Evolutionary conservation across 2,329 filamentous ascomycete genomes (phyloP), one percentile per base, ranked within the genome.

Genomic region (Phaeoacremonium minimum): DNA sequence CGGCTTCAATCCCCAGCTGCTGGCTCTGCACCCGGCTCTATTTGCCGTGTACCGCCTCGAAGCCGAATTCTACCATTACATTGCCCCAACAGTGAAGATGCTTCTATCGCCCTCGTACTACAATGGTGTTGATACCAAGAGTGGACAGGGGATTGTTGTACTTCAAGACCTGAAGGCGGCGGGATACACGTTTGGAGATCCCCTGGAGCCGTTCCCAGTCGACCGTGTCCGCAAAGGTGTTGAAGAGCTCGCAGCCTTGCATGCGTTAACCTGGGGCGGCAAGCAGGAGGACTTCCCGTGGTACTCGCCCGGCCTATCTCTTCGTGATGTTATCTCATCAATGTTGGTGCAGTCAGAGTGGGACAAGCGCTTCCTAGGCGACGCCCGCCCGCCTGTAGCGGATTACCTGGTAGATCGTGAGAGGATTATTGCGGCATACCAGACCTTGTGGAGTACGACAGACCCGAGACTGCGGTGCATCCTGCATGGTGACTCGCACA

Each of bases 401-500:
- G n/a, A n/a, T n/a, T n/a, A 39, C 11, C 40, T 36, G 40, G 32
- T 11, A 4, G 22, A 42, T 28, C 30, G 40, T 15, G 32, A 33
- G 18, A 22, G 36, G 15, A 18, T 42, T 9, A 30, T 36, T 16
- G 7, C 18, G 15, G 52, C 55, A 63, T 26, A 57, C 57, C 4
- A 42, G 48, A 16, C 57, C 57, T 3, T 50, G 55, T 66, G 35
- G 55, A 60, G 20, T 52, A 51, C n/a, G 58, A 62, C 45, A 64
- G 53, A 37, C 51, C 51, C 4, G 45, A 50, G 40, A 51, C 6
- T 65, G 66, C 40, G 54, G 57, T 12, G 63, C 56, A n/a, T 67
- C 4, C 42, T 67, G 11, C 65, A 69, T 36, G 64, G 64, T 9
- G 66, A 69, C 35, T 55, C 64, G 9, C 66, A 68, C 39, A 52